phyloP scores from a whole-genome alignment of 1,284 basidiomycete genomes.

The Mycena sp. region DNA sequence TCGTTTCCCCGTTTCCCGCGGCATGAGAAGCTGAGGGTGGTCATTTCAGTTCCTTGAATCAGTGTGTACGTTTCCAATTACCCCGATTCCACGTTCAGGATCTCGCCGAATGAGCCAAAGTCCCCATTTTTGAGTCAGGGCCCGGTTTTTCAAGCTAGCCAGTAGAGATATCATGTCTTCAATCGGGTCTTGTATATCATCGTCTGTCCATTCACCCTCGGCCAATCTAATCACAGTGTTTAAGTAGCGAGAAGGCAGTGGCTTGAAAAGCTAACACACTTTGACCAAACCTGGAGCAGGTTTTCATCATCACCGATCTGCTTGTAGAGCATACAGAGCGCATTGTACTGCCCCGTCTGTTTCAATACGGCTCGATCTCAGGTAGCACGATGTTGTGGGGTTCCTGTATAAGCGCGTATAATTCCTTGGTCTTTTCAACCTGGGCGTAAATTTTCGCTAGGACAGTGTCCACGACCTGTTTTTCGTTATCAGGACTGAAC shows the following conservation, averaged over 20 bases:
- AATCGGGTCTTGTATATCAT: constrained; percentile 74
- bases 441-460: constrained; percentile 79
- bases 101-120: constrained; percentile 83
- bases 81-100: constrained; percentile 77
- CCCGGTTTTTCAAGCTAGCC: constrained; percentile 65
- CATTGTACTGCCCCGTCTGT: constrained; percentile 63
- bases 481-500: neutral
- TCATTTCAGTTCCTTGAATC: neutral
- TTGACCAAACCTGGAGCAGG: constrained; percentile 74
- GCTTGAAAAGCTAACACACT: constrained; percentile 57
- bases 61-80: constrained; percentile 38
- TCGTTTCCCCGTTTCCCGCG: constrained; percentile 58
- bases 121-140: constrained; percentile 76
- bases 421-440: constrained; percentile 67
- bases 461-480: constrained; percentile 83
- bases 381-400: constrained; percentile 66
- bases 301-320: constrained; percentile 66
- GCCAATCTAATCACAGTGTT: constrained; percentile 61
- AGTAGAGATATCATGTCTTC: constrained; percentile 75
- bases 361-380: constrained; percentile 74
- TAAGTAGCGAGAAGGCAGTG: constrained; percentile 4
- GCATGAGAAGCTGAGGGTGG: constrained; percentile 61
- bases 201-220: constrained; percentile 75
- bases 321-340: constrained; percentile 72
- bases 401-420: constrained; percentile 69